phyloP scores from a whole-genome alignment of 73 alveolate species.

The Durusdinium trenchii region DNA sequence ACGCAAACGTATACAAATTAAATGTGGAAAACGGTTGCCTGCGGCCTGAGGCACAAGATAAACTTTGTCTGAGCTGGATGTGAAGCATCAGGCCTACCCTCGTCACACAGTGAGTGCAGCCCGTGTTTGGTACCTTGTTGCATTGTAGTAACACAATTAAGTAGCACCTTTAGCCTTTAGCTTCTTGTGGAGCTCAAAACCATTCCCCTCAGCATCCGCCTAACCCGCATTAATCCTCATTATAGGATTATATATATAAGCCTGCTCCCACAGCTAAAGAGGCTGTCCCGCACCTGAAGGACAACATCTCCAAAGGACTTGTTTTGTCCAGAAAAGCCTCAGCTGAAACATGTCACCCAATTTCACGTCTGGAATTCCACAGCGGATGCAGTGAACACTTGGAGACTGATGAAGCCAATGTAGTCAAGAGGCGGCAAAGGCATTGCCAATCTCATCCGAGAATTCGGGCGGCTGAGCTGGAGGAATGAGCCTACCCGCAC shows the following conservation, averaged over 20 bases:
- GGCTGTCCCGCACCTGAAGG: conserved; percentile 54
- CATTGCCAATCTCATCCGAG: conserved; percentile 57
- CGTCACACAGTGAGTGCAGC: neutral
- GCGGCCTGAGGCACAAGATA: no score
- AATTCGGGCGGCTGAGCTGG: conserved; percentile 53
- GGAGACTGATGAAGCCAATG: neutral
- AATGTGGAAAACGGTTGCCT: no score
- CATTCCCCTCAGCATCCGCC: neutral
- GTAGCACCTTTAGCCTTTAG: neutral
- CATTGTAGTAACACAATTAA: neutral
- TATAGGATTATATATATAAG: no score
- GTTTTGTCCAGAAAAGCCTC: conserved; percentile 84
- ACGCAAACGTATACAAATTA: no score
- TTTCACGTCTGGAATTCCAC: neutral
- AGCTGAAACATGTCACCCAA: neutral
- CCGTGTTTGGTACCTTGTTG: neutral
- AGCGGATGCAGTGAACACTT: neutral
- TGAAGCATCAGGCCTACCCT: no score
- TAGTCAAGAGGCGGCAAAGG: conserved; percentile 51
- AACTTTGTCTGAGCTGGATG: no score
- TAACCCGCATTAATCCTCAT: no score
- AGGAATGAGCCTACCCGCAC: conserved; percentile 61
- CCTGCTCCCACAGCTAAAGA: no score
- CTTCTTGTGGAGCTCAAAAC: neutral
- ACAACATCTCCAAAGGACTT: conserved; percentile 66